Base-by-base conservation (phyloP, 495 filamentous ascomycete species). In the Thozetella sp. region DNA sequence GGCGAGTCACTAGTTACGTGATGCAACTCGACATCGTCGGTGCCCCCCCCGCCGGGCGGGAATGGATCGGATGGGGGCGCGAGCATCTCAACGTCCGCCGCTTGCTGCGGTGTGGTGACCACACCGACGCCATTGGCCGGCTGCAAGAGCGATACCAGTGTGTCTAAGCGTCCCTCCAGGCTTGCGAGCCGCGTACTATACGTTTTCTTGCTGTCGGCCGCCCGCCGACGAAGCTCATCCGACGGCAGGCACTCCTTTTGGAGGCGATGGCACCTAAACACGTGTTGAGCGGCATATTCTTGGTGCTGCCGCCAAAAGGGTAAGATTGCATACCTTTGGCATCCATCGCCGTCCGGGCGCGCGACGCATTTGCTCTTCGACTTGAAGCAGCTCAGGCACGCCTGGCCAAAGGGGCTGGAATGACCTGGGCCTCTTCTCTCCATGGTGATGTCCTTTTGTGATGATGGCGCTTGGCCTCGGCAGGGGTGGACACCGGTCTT, bases 101-200 rank as follows among this genome's bases (percentile, higher is more conserved):
- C n/a, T n/a, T n/a, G n/a, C n/a, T n/a, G n/a, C n/a, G n/a, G n/a
- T n/a, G n/a, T n/a, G n/a, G n/a, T n/a, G n/a, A n/a, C n/a, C n/a
- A n/a, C n/a, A n/a, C 50, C 45, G 43, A 54, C 12, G 48, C 12
- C 48, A 15, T 59, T 26, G 4, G 56, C 53, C 15, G 66, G 61
- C 63, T 58, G 76, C 67, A 84, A 66, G 1, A 80, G 59, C 17
- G 75, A 79, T 24, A 83, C 72, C 19, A 86, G 68, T 53, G 70
- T 73, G 54, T 84, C 82, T 40, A 85, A 67, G 59, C 80, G 84
- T 25, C 76, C 76, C 64, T 85, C 83, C 3, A 84, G 72, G 40
- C 77, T 75, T 9, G 71, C 69, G 1, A 72, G 72, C 54, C 69
- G 74, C 6, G 66, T 24, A 4, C 59, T 53, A 2, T 60, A 59